A percentile compares a stretch with the other conserved stretches of the same genome.
phyloP scores from a whole-genome alignment of 306 rosid genomes.

The Calophaca sinica region DNA sequence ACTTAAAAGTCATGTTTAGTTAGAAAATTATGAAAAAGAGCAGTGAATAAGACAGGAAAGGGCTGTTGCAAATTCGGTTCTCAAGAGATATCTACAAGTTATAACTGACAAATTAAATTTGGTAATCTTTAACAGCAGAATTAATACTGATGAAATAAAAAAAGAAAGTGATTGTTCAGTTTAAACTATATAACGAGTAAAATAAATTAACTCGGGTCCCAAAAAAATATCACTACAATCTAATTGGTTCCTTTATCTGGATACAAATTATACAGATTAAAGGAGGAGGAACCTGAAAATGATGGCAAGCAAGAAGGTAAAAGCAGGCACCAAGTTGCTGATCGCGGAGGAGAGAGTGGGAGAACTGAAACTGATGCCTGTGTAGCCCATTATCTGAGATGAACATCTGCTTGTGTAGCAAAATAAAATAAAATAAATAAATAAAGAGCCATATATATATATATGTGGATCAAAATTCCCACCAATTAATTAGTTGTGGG shows the following conservation, averaged over 20 bases:
- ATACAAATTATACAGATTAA: too few relatives aligned
- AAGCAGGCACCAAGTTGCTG: conserved; percentile 96
- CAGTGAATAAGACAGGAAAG: background rate
- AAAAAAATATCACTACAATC: too few relatives aligned
- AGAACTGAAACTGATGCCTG: conserved; percentile 84
- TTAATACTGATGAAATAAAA: background rate
- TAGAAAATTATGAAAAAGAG: background rate
- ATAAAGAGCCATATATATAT: too few relatives aligned
- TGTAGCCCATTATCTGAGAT: conserved; percentile 90
- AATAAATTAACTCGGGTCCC: background rate
- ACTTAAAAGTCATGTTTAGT: background rate
- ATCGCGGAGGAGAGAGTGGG: conserved; percentile 94
- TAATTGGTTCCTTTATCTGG: too few relatives aligned
- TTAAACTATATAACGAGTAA: background rate
- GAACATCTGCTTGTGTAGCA: conserved; percentile 57
- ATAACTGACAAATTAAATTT: background rate
- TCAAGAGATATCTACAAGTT: background rate
- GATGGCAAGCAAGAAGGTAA: conserved; percentile 91
- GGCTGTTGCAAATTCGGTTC: background rate
- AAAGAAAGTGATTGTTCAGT: background rate
- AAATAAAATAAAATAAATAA: too few relatives aligned
- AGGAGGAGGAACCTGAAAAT: conserved; percentile 63
- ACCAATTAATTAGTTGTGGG: background rate
- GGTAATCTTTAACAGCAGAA: background rate
- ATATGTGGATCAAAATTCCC: background rate